A percentile compares a stretch with the other conserved stretches of the same genome.
These are phyloP conservation scores for Wallacemonas sp. DNA, from an alignment of 208 protist species.

Conservation along the genomic window DNA sequence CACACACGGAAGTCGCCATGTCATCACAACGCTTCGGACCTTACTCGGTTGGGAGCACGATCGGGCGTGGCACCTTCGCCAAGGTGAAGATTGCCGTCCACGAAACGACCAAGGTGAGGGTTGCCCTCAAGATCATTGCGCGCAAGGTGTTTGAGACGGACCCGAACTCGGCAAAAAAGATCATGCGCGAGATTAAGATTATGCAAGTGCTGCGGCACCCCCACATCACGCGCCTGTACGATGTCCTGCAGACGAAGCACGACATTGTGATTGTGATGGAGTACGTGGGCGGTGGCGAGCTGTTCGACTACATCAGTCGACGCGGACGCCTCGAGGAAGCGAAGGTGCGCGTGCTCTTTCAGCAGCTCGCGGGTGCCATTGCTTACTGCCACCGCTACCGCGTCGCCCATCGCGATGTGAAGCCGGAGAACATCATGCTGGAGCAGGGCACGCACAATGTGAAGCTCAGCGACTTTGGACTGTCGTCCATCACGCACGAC, in stretches of 20 bases:
- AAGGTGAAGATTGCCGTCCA: constrained; percentile 95
- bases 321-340: constrained; percentile 93
- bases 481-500: constrained; percentile 80
- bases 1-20: too few relatives aligned
- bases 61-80: constrained; percentile 81
- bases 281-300: constrained; percentile 97
- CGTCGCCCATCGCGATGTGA: constrained; percentile 91
- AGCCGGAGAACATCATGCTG: constrained; percentile 91
- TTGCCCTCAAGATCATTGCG: constrained; percentile 84
- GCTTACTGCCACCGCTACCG: constrained; percentile 97
- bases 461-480: constrained; percentile 87
- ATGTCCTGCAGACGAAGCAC: constrained; percentile 95
- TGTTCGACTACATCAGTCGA: constrained; percentile 98
- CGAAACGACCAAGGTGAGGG: constrained; percentile 87
- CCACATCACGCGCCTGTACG: constrained; percentile 98
- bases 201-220: constrained; percentile 97
- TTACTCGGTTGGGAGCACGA: constrained; percentile 80
- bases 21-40: constrained; percentile 76
- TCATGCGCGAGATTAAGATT: constrained; percentile 96
- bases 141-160: constrained; percentile 75
- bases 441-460: constrained; percentile 63
- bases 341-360: constrained; percentile 93
- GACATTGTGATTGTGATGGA: constrained; percentile 99
- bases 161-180: constrained; percentile 86
- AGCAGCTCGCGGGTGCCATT: constrained; percentile 98